A percentile compares a stretch with the other conserved stretches of the same genome.
Evolutionary conservation across 2,329 filamentous ascomycete genomes (phyloP).

Genomic region (Calonectria pauciramosa): DNA sequence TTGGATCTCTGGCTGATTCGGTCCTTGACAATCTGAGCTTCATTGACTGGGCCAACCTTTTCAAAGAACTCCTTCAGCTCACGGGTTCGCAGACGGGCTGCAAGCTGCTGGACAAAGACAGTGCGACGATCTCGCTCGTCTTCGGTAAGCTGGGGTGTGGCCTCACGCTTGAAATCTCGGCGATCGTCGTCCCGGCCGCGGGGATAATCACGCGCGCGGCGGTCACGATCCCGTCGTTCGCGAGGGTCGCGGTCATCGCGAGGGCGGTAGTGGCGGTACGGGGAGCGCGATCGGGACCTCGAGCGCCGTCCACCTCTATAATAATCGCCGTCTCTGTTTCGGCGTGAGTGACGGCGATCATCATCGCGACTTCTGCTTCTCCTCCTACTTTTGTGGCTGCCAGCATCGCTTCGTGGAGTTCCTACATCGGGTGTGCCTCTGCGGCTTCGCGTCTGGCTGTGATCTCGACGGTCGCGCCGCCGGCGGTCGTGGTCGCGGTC

Average conservation of each 20-base stretch:
- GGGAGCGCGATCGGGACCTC: conserved; percentile 80
- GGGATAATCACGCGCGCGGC: conserved; percentile 64
- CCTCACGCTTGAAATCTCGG: conserved; percentile 60
- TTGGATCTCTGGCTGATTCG: conserved; percentile 97
- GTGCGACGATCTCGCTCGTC: conserved; percentile 97
- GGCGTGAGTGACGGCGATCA: conserved; percentile 80
- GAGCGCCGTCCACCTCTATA: conserved; percentile 69
- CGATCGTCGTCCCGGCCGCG: conserved; percentile 67
- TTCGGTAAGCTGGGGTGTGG: conserved; percentile 84
- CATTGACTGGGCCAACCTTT: conserved; percentile 92
- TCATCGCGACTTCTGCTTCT: conserved; percentile 84
- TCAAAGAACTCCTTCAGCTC: conserved; percentile 97
- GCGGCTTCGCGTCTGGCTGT: conserved; percentile 63
- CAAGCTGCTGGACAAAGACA: conserved; percentile 98
- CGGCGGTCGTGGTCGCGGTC: conserved; percentile 68
- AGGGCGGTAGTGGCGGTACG: conserved; percentile 70
- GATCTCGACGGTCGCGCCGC: conserved; percentile 67
- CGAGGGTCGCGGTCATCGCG: conserved; percentile 65
- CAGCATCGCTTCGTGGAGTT: conserved; percentile 81
- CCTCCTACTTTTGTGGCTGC: conserved; percentile 85
- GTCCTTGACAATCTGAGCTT: conserved; percentile 99
- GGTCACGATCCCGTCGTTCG: conserved; percentile 69
- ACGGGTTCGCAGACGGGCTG: conserved; percentile 90
- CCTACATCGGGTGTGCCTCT: conserved; percentile 69
- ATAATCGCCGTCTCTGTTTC: conserved; percentile 81